Base-by-base conservation (phyloP, 192 early-diverging fungal species). In the Spizellomyces sp. region DNA sequence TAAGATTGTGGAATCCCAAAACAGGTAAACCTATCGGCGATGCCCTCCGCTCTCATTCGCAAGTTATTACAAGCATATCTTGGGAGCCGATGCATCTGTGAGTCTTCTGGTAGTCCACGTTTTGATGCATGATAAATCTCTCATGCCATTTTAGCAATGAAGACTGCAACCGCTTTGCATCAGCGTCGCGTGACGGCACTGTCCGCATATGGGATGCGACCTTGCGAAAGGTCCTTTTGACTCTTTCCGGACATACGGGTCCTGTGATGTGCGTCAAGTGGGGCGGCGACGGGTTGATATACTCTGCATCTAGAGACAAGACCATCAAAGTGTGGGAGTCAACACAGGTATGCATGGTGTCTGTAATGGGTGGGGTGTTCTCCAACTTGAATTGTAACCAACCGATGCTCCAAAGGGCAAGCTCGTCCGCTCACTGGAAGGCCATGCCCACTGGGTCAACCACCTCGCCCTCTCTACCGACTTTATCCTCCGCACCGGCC, bases 401-500 rank as follows among this genome's bases (percentile, higher is more conserved):
- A 47, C n/a, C 43, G 54, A 46, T 64, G 15, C 43, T 65, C 46
- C 8, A 54, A 45, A 92, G 66, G 96, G 96, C 50, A 93, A 88
- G 43, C 80, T 98, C 2, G 84, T 94, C 21, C 91, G 90, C 70
- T 91, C 90, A 4, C 81, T 98, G 48, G 81, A 89, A 41, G 96
- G 96, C 58, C 95, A 98, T 76, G 96, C 92, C 12, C 96, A 98
- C 78, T 97, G 95, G 96, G 93, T 99, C 14, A 99, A 97, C 69
- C 93, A 93, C 21, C 74, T 99, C 68, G 92, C 97, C 4, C 77
- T 98, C 8, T 93, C 88, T 75, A 96, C 94, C 12, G 97, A 99
- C 66, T 93, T 90, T 79, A 87, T 93, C 9, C 78, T 96, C 61
- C 87, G 97, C 52, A 96, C 93, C 12, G 97, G 95, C 17, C 89